Evolutionary conservation across 352 stramenopile species (phyloP).

Genomic region (Globisporangium echinulatum): DNA sequence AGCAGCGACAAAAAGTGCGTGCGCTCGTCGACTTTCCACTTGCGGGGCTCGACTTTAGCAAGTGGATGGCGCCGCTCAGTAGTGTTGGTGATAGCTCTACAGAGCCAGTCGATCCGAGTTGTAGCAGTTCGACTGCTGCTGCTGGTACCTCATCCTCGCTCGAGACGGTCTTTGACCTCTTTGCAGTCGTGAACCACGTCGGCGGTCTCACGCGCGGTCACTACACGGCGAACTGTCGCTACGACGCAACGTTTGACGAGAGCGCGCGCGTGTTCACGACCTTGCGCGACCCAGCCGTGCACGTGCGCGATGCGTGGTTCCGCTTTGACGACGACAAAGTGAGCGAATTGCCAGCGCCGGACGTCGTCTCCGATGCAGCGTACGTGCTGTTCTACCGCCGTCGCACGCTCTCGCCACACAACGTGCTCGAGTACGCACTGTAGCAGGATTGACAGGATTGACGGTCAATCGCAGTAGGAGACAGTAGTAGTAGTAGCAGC

Average conservation of each 20-base stretch:
- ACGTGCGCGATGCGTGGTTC: conserved; percentile 63
- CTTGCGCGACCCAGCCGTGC: conserved; percentile 27
- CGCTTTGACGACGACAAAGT: conserved; percentile 83
- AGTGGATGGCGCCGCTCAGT: conserved; percentile 37
- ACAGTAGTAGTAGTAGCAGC: too few species aligned
- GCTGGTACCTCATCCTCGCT: neutral
- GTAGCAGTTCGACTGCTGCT: too few species aligned
- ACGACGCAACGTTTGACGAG: conserved; percentile 62
- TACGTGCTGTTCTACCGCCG: conserved; percentile 92
- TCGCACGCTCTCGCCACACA: conserved; percentile 61
- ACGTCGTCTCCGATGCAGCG: conserved; percentile 77
- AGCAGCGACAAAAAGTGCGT: conserved; percentile 78
- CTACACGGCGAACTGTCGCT: conserved; percentile 88
- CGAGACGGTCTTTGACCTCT: conserved; percentile 89
- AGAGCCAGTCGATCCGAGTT: neutral
- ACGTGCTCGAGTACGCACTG: conserved; percentile 60
- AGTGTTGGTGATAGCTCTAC: too few species aligned
- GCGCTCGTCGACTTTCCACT: conserved; percentile 77
- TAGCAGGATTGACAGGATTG: conserved; percentile 8
- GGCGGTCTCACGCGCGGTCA: conserved; percentile 93
- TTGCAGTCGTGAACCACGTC: conserved; percentile 97
- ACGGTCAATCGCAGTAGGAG: too few species aligned
- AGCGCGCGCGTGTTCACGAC: conserved; percentile 42
- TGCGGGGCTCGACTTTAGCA: conserved; percentile 71
- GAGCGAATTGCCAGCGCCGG: conserved; percentile 53